Percentiles rank a stretch among this genome's conserved stretches.
phyloP scores from a whole-genome alignment of 106 monocot species.

The Dactylorhiza incarnata region DNA sequence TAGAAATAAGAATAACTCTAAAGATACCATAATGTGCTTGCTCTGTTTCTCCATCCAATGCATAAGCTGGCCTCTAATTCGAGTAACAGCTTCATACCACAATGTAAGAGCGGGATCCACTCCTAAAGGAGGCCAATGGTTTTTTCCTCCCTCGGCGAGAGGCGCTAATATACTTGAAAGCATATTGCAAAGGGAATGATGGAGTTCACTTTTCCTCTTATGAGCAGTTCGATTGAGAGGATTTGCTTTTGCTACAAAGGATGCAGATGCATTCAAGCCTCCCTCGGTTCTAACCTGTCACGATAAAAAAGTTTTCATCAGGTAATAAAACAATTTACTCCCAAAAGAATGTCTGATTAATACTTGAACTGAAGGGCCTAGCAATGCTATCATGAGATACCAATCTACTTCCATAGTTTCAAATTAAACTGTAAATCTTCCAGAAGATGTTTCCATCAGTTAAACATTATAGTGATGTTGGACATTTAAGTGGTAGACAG shows the following conservation, averaged over 20 bases:
- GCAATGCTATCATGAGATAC: neutral
- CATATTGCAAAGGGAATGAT: slow-evolving; percentile 98
- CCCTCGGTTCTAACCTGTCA: slow-evolving; percentile 86
- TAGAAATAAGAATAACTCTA: neutral
- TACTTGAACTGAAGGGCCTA: neutral
- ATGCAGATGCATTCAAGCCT: slow-evolving; percentile 92
- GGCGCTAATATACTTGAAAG: slow-evolving; percentile 95
- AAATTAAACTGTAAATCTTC: neutral
- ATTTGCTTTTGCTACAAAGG: slow-evolving; percentile 95
- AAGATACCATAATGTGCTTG: slow-evolving; percentile 79
- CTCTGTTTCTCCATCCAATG: slow-evolving; percentile 99
- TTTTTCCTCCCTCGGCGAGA: slow-evolving; percentile 87
- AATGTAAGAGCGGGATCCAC: slow-evolving; percentile 81
- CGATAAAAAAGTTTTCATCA: neutral
- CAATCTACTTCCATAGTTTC: neutral
- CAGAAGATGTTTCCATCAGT: neutral
- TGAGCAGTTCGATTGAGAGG: slow-evolving; percentile 90
- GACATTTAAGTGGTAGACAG: neutral
- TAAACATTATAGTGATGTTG: neutral
- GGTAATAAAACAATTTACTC: neutral
- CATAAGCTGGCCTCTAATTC: slow-evolving; percentile 72
- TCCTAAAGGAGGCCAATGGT: slow-evolving; percentile 81
- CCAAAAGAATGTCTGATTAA: neutral
- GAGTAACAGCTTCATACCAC: slow-evolving; percentile 96
- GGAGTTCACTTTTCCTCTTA: slow-evolving; percentile 97